Base-by-base conservation (phyloP, 805 yeast genomes). In the Zygosaccharomyces pseudorouxii region DNA sequence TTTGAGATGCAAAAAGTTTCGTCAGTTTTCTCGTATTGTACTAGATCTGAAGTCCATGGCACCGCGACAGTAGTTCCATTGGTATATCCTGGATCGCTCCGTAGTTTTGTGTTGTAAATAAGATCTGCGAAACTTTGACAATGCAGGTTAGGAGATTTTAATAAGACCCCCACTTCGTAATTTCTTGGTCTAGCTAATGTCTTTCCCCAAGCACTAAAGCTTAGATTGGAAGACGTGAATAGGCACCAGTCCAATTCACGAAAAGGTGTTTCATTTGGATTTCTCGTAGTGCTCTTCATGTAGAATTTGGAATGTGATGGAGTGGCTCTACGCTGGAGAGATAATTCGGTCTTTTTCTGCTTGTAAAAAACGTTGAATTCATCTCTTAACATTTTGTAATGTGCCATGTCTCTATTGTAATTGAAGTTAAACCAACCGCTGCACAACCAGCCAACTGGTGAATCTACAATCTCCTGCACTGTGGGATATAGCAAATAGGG, bases 171-270 rank as follows among this genome's bases (percentile, higher is more conserved):
- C 1, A 74, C 73, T 58, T 82, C 87, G 62, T 70, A 81, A 72
- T 79, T 60, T 9, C 63, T 57, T n/a, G 73, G 70, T 11, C 52
- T 41, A 11, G 53, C 27, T 35, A 61, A 55, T 12, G 70, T 68
- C 4, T 60, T 67, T 0, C 96, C 96, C 96, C 96, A 88, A 1
- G 95, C 96, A 51, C 80, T 84, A 47, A 78, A 78, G 28, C 90
- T 82, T 36, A 86, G 58, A 59, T 88, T 88, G 28, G 88, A 85
- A 42, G 89, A 82, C 0, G 93, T 85, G 60, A 85, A 71, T 5
- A 85, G 62, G 16, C 82, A 75, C 95, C 95, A 88, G 44, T 78
- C 75, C 4, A 85, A 60, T 2, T 49, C 37, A 4, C 45, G 35
- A 29, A 60, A 57, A 3, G 48, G 43, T 3, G 31, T 33, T n/a